Evolutionary conservation across 768 basidiomycete species (phyloP), one percentile per base, ranked within the genome.

Genomic region (Lentinula edodes): DNA sequence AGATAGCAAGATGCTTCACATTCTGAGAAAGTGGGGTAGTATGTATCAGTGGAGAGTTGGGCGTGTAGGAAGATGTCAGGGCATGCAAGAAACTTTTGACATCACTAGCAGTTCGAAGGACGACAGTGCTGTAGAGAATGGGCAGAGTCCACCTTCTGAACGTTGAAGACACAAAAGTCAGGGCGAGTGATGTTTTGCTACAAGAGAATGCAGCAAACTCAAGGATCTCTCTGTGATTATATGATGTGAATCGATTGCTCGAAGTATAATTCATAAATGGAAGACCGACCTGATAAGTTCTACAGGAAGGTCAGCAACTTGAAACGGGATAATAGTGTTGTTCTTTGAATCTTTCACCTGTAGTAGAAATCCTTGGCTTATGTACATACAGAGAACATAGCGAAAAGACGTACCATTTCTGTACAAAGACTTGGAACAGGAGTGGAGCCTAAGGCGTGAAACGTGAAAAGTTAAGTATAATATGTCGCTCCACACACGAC

Each of bases 331-430:
- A 32, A 53, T 18, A 9, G 50, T 56, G 74, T 12, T 34, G 28
- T 15, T 35, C 16, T 52, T 34, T 82, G 1, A 82, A 82, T 64
- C 76, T 72, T 57, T 76, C 70, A 58, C 78, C 81, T 39, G 78
- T 76, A 34, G 77, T 78, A 48, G 12, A 48, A 10, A 48, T 48
- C 46, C 16, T 18, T 23, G 20, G n/a, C 28, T 28, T 4, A n/a
- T 6, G 1, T 48, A 4, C 6, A 23, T n/a, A 18, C 6, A 20
- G 46, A 48, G 46, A 20, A 48, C 46, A 48, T 18, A 5, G n/a
- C 6, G 1, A 18, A 45, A 16, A 6, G 4, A 48, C 46, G 5
- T 23, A 48, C 46, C 46, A 48, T 48, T 20, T 7, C n/a, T 45
- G 43, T 18, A 18, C 43, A 45, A 45, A 45, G 43, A 16, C 13